A percentile compares a stretch with the other conserved stretches of the same genome.
Conservation (phyloP, 2,329 filamentous ascomycete genomes). For the Fusarium sp. region DNA sequence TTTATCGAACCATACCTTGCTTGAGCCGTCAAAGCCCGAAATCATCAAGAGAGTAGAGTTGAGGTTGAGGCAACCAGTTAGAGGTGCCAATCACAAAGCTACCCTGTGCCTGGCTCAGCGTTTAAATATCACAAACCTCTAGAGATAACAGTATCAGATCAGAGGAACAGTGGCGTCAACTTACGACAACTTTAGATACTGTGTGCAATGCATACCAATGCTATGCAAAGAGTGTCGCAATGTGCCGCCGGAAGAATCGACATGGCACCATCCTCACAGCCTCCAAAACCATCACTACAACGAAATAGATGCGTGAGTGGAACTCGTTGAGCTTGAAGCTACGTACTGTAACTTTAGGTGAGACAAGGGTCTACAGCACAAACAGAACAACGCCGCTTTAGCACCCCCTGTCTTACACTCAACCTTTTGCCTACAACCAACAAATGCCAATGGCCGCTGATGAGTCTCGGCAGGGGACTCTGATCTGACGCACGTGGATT, state of each 20-base stretch:
- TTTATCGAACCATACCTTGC: slow-evolving; percentile 15
- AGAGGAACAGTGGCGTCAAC: slow-evolving; percentile 23
- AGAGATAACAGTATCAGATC: slow-evolving; percentile 19
- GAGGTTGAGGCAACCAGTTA: not conserved
- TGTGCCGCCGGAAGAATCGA: slow-evolving; percentile 11
- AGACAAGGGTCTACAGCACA: slow-evolving; percentile 20
- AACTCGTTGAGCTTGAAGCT: slow-evolving; percentile 39
- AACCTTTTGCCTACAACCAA: slow-evolving; percentile 9
- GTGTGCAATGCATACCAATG: not conserved
- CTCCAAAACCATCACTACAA: slow-evolving; percentile 2
- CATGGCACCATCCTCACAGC: slow-evolving; percentile 28
- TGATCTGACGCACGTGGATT: slow-evolving; percentile 34
- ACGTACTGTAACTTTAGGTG: not conserved
- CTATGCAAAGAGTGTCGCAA: slow-evolving; percentile 2
- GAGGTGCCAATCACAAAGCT: slow-evolving; percentile 7
- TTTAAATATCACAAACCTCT: slow-evolving; percentile 6
- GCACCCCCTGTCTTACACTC: slow-evolving; percentile 14
- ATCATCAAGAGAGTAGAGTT: slow-evolving; percentile 1
- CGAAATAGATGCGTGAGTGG: slow-evolving; percentile 14
- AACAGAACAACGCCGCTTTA: slow-evolving; percentile 20
- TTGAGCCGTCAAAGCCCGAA: slow-evolving; percentile 20
- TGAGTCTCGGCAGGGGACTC: slow-evolving; percentile 33
- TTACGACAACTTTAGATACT: not conserved
- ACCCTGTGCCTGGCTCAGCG: slow-evolving; percentile 10
- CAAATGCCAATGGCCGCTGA: slow-evolving; percentile 15